Percentiles rank a stretch among this genome's conserved stretches.
Conservation (phyloP, 345 rosid species). For the Eucalyptus rudis region DNA sequence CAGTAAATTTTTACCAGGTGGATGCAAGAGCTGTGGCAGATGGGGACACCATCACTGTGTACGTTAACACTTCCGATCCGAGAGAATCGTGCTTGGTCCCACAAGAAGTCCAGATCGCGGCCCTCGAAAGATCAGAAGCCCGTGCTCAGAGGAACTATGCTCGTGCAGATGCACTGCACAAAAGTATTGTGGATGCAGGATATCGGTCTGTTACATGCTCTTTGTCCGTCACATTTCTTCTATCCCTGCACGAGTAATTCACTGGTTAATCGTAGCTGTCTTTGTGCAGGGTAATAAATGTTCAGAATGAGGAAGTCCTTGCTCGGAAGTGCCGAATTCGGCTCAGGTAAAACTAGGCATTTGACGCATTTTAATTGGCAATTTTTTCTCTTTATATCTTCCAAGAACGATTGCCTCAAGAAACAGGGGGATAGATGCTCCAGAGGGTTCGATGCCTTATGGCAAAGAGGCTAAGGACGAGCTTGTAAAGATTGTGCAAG, state of each 20-base stretch:
- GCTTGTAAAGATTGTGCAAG: conserved; percentile 45
- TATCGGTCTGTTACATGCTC: conserved; percentile 33
- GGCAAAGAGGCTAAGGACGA: conserved; percentile 69
- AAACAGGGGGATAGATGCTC: conserved; percentile 84
- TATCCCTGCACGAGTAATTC: not conserved
- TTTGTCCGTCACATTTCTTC: not conserved
- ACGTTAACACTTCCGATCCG: conserved; percentile 44
- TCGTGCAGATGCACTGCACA: conserved; percentile 53
- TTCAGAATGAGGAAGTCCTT: conserved; percentile 52
- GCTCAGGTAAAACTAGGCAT: conserved; percentile 21
- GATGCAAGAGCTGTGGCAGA: conserved; percentile 64
- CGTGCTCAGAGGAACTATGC: conserved; percentile 38
- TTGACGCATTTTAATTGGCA: not conserved
- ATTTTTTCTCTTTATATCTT: not conserved
- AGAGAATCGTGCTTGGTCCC: conserved; percentile 61
- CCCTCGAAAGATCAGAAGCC: conserved; percentile 45
- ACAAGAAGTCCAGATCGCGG: conserved; percentile 39
- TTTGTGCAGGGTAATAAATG: conserved; percentile 17
- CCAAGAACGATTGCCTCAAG: not conserved
- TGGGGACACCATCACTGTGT: conserved; percentile 74
- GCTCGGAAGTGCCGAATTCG: conserved; percentile 68
- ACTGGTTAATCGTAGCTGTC: not conserved
- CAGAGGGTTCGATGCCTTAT: conserved; percentile 59
- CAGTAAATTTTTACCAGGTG: conserved; percentile 31
- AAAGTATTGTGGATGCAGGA: conserved; percentile 51